Base-by-base conservation (phyloP, 345 rosid genomes). In the Noccaea bulbosa region DNA sequence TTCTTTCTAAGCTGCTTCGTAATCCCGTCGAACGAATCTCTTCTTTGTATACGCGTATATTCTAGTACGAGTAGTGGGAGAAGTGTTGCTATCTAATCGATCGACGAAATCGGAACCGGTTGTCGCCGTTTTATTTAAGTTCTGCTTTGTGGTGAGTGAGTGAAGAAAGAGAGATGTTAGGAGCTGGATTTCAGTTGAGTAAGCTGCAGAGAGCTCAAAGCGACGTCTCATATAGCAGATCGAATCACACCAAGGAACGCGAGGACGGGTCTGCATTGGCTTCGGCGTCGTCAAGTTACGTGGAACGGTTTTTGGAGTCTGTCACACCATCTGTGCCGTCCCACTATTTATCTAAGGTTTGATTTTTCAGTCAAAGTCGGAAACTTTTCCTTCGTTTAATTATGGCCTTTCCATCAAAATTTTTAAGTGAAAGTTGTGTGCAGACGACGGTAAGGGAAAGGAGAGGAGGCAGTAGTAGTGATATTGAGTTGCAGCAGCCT, bases 301-400 rank as follows among this genome's bases (percentile, higher is more conserved):
- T 86, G 22, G 80, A 83, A 14, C 71, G 86, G 72, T 88, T 88
- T 60, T 30, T 84, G 73, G 77, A 77, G 46, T 84, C 89, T 6
- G 80, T 81, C 49, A 77, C 81, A 16, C 94, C 94, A 39, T 50
- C 73, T 7, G 89, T 84, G 20, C 80, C 81, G 1, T 82, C 81
- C 0, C 91, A 79, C 65, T 78, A 84, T 65, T 65, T 46, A 2
- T 69, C 89, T 2, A 84, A 84, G 94, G 93, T 85, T 58, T n/a
- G 52, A 54, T 55, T 37, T 37, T 67, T 34, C 51, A 20, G 14
- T 62, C 50, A 45, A 55, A 62, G 51, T 69, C 11, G 8, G 7
- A 37, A 72, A 6, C 43, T 54, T 64, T 63, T 32, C 22, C 1
- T 20, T 20, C 7, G 8, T 67, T 53, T 33, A 7, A 32, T 64